Evolutionary conservation across 441 rosid genomes (phyloP).

Genomic region (Aleurites moluccanus): DNA sequence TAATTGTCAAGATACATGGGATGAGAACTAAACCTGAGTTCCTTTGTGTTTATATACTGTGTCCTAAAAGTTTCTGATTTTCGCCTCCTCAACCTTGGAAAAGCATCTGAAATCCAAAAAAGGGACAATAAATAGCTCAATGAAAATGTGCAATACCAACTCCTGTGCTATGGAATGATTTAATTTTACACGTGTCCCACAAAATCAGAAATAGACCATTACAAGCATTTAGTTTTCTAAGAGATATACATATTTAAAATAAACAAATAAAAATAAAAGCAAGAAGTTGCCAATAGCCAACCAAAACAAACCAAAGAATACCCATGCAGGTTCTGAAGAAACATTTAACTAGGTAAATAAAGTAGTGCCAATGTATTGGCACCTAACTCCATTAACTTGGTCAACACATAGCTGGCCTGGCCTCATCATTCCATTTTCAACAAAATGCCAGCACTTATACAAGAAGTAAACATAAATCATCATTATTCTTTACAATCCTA

Average conservation of each 20-base stretch:
- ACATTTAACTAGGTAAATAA: conserved; percentile 13
- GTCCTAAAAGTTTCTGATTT: conserved; percentile 87
- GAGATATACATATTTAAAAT: background rate
- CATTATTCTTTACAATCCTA: background rate
- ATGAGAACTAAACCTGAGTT: conserved; percentile 59
- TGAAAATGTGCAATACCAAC: conserved; percentile 2
- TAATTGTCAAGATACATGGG: background rate
- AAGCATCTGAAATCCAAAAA: conserved; percentile 42
- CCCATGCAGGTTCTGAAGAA: conserved; percentile 5
- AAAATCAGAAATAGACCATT: background rate
- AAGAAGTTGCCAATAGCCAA: conserved; percentile 8
- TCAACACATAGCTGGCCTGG: conserved; percentile 17
- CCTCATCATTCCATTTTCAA: background rate
- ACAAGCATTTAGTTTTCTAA: background rate
- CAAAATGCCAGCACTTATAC: background rate
- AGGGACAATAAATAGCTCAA: conserved; percentile 9
- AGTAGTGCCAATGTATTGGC: conserved; percentile 14
- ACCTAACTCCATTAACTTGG: conserved; percentile 15
- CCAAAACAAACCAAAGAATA: background rate
- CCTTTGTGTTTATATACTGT: conserved; percentile 82
- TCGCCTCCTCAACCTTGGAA: conserved; percentile 58
- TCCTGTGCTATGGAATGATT: background rate
- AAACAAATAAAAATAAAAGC: conserved; percentile 1
- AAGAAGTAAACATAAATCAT: background rate
- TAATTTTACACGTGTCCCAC: background rate